Base-by-base conservation (phyloP, 106 monocot species). In the Dioscorea dumetorum region DNA sequence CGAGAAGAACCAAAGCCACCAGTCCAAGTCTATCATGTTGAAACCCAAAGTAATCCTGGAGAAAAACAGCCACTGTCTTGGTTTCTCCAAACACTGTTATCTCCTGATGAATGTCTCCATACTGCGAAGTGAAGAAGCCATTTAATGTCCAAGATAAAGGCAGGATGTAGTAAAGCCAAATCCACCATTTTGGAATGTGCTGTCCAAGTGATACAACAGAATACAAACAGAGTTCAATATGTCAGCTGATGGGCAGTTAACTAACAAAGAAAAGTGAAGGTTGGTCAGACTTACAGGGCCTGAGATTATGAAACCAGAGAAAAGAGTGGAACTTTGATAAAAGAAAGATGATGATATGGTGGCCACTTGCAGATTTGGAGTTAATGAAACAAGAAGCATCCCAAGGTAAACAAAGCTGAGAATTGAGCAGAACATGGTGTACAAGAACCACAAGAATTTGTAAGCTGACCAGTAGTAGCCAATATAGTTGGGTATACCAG, bases 131-230 rank as follows among this genome's bases (percentile, higher is more conserved):
- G 57, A 91, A 84, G 24, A 91, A 74, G 22, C 76, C 79, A 68
- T 84, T 70, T 34, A 91, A 56, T 10, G 79, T 72, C 91, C 91
- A 91, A 0, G 87, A 82, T 34, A 76, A 54, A 17, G 91, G 91
- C 60, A 35, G 71, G 16, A 70, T 33, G 50, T 87, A 87, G 68
- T 87, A 91, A 3, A 87, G 19, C 91, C 87, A 91, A 22, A 87
- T 70, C 91, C 91, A 91, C 91, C 91, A 91, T 63, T 79, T 83
- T 34, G 91, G 91, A 62, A 91, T 91, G 84, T 84, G 78, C 91
- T 91, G 87, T 41, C 10, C 18, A 41, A 8, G 41, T 41, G 16
- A 32, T 0, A 52, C 4, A 12, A 28, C 28, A 28, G 28, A 28
- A 28, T 3, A 28, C 28, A 1, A 28, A 28, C 28, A 28, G 28